Percentiles rank a stretch among this genome's conserved stretches.
These are phyloP conservation scores for Dorcoceras hygrometricum DNA, from an alignment of 257 asterid species.

Conservation along the genomic window DNA sequence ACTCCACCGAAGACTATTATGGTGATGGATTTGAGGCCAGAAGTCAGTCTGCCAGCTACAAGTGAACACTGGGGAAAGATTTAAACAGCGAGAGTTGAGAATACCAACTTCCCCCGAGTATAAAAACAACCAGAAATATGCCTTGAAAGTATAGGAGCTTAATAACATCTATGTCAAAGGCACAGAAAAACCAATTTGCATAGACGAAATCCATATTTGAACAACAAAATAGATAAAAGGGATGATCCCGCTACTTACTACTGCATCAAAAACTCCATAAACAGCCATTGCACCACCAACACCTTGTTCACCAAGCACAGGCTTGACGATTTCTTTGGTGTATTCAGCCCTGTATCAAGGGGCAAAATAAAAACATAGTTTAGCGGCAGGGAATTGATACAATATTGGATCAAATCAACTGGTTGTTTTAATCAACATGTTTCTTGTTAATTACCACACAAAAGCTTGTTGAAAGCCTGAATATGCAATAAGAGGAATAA, in stretches of 20 bases:
- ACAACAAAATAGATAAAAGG: neutral
- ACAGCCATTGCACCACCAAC: slow-evolving; percentile 97
- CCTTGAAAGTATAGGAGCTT: neutral
- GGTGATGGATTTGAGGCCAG: slow-evolving; percentile 75
- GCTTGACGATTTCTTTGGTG: slow-evolving; percentile 84
- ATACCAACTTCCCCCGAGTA: neutral
- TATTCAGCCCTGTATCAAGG: slow-evolving; percentile 69
- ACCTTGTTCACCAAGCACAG: slow-evolving; percentile 85
- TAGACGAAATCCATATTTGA: neutral
- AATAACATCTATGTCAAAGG: neutral
- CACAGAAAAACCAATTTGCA: neutral
- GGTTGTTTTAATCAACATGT: slow-evolving; percentile 1
- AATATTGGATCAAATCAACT: neutral
- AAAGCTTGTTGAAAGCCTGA: slow-evolving; percentile 96
- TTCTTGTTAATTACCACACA: slow-evolving; percentile 61
- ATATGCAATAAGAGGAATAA: slow-evolving; percentile 86
- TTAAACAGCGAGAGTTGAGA: neutral
- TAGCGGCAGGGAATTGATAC: slow-evolving; percentile 12
- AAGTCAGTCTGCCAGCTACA: slow-evolving; percentile 74
- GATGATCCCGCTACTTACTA: slow-evolving; percentile 47
- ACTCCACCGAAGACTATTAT: slow-evolving; percentile 69
- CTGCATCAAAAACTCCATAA: slow-evolving; percentile 83
- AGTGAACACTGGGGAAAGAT: slow-evolving; percentile 63
- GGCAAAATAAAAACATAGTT: slow-evolving; percentile 3
- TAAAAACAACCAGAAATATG: neutral